Base-by-base conservation (phyloP, 2,329 filamentous ascomycete genomes). In the Trichophyton rubrum region DNA sequence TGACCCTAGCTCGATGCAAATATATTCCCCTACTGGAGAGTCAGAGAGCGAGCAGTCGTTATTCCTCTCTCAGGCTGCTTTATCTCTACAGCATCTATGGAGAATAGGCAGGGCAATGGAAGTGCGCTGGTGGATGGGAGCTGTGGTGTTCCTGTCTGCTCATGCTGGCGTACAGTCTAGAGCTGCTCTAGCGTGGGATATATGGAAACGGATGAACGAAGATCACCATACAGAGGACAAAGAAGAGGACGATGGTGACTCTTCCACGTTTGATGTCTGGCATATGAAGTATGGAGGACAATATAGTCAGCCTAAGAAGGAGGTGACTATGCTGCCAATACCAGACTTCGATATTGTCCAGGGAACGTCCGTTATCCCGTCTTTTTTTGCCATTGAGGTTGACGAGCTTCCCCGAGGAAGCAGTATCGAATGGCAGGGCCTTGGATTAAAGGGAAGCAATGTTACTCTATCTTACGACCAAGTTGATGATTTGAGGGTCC, bases 41-140 rank as follows among this genome's bases (percentile, higher is more conserved):
- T 5, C 11, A 33, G 33, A 40, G 9, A 41, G 24, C 17, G 68
- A 65, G 67, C 35, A 66, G 3, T 66, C 75, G 3, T 73, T 73
- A 4, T 81, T 85, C 64, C 70, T 72, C 35, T 71, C 83, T 33
- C 85, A 91, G 69, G 78, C 86, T 4, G 77, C 82, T 0, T 79
- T 99, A 3, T 83, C 90, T 1, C 78, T 97, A 11, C 93, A 99
- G 72, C 92, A 97, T 72, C 81, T 97, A 24, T 91, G 87, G 84
- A 84, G 92, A 43, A 86, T 99, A 59, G 91, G 85, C 0, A 72
- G 79, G 49, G 85, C 86, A 45, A 86, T 87, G 78, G 77, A 83
- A 59, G 85, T 95, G 2, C 78, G 83, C 60, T 86, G 84, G 78
- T 95, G 89, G 87, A 81, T 82, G 3, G 86, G 85, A 62, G 87